These are phyloP conservation scores for Coemansia guatemalensis DNA, from an alignment of 192 early-diverging fungal species.

Conservation along the genomic window DNA sequence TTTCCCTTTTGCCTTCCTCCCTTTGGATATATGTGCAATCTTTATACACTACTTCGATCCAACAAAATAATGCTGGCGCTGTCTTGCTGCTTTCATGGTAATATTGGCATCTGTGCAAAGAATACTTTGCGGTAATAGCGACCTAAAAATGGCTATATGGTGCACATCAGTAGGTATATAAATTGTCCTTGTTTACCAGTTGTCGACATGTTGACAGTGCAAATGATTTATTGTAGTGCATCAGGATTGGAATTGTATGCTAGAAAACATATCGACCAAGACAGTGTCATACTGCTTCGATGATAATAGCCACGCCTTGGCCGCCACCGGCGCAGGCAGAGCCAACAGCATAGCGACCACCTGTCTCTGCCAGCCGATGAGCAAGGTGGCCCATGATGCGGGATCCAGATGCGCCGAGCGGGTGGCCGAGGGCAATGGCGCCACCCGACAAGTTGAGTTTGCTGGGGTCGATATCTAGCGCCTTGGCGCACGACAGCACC, in stretches of 20 bases:
- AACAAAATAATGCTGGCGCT: background rate
- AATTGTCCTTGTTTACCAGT: too few species aligned
- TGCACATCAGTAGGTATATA: too few species aligned
- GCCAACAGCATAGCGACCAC: slow-evolving; percentile 85
- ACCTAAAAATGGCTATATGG: too few species aligned
- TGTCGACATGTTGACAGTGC: too few species aligned
- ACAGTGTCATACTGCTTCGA: slow-evolving; percentile 56
- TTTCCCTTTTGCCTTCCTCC: background rate
- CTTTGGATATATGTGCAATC: background rate
- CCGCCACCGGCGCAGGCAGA: slow-evolving; percentile 97
- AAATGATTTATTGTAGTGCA: too few species aligned
- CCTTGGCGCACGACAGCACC: slow-evolving; percentile 85
- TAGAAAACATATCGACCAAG: background rate
- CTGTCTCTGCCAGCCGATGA: slow-evolving; percentile 78
- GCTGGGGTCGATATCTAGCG: slow-evolving; percentile 74
- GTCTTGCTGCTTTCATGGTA: background rate
- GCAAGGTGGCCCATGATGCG: slow-evolving; percentile 88
- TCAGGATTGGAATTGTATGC: background rate
- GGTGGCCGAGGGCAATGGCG: slow-evolving; percentile 92
- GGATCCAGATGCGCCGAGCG: slow-evolving; percentile 93
- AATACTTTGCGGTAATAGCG: background rate
- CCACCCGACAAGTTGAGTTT: slow-evolving; percentile 90
- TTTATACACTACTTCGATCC: background rate
- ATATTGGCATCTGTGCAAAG: background rate
- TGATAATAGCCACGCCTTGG: slow-evolving; percentile 74